A percentile compares a stretch with the other conserved stretches of the same genome.
Conservation (phyloP, 257 asterid genomes). For the Penstemon newberryi region DNA sequence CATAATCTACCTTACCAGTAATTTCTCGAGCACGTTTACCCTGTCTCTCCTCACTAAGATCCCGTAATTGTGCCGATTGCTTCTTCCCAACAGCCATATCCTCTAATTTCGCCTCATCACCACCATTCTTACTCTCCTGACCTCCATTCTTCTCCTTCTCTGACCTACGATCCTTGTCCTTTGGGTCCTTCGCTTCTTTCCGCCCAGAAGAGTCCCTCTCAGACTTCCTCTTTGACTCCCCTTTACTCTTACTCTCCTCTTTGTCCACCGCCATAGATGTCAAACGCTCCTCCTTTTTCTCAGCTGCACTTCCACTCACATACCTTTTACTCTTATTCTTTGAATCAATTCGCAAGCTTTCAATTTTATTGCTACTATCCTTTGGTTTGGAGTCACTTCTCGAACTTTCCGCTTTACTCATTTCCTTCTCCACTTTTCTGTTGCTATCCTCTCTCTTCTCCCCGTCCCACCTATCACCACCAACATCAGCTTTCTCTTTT, state of each 20-base stretch:
- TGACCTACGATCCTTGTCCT: conserved; percentile 71
- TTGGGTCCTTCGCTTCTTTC: conserved; percentile 68
- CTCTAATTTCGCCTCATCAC: conserved; percentile 38
- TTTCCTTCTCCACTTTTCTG: conserved; percentile 48
- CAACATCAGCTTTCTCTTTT: conserved; percentile 63
- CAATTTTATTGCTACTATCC: conserved; percentile 49
- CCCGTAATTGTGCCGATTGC: conserved; percentile 51
- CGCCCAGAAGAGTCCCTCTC: conserved; percentile 75
- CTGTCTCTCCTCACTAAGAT: conserved; percentile 60
- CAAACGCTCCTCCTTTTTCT: conserved; percentile 57
- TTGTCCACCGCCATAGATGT: conserved; percentile 50
- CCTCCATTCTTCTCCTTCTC: conserved; percentile 73
- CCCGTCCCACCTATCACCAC: conserved; percentile 75
- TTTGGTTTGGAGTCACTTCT: conserved; percentile 53
- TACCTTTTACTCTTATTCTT: conserved; percentile 64
- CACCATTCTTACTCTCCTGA: conserved; percentile 60
- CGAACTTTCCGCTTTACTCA: conserved; percentile 44
- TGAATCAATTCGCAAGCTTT: conserved; percentile 53
- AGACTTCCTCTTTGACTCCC: conserved; percentile 78
- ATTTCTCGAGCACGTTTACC: conserved; percentile 67
- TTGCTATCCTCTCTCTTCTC: conserved; percentile 55
- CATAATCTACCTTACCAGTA: conserved; percentile 73
- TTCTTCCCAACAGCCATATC: conserved; percentile 56
- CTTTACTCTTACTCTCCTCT: conserved; percentile 60
- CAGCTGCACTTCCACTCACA: conserved; percentile 60